Evolutionary conservation across 1,284 basidiomycete species (phyloP), one percentile per base, ranked within the genome.

Genomic region (Moniliella sp.): DNA sequence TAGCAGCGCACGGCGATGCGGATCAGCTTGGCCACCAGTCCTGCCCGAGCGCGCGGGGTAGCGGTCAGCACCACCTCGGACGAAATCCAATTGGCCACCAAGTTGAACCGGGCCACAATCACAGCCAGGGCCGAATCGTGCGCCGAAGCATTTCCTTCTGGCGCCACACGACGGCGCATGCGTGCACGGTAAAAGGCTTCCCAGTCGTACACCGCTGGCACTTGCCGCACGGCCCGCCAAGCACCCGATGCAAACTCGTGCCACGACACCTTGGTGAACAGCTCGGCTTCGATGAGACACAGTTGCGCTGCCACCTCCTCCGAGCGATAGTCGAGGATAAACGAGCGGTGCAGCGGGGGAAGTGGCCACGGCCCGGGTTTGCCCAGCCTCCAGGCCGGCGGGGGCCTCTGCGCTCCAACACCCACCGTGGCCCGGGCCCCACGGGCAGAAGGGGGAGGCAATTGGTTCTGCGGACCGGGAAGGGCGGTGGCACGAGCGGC

Each of bases 1-100:
- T 83, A 88, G 34, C 76, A 74, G 73, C 81, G 81, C 81, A 76
- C 82, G 28, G 82, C 81, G 39, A 88, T 66, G 18, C 79, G 73
- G 45, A 88, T 76, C 52, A 86, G 75, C 63, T 83, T 84, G 39
- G 66, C 66, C 34, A 80, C 69, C 16, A 86, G 63, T 27, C 67
- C 52, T 11, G 68, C 70, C 12, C 83, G 68, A 40, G 81, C 75
- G 34, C 65, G 52, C 16, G 58, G 28, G 33, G 45, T 51, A 13
- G 47, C 46, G 14, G 63, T 64, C 3, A 62, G 45, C 0, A 65
- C 57, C 35, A 83, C 69, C 62, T 84, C 81, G 13, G 77, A 76
- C 11, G 74, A 67, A 4, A 78, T 72, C 57, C 83, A 88, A 48
- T 77, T 77, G 4, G 75, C 74, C 48, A 81, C 71, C 34, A 86